A percentile compares a stretch with the other conserved stretches of the same genome.
These are phyloP conservation scores for Heliocybe sulcata DNA, from an alignment of 1,284 basidiomycete species.

Conservation along the genomic window DNA sequence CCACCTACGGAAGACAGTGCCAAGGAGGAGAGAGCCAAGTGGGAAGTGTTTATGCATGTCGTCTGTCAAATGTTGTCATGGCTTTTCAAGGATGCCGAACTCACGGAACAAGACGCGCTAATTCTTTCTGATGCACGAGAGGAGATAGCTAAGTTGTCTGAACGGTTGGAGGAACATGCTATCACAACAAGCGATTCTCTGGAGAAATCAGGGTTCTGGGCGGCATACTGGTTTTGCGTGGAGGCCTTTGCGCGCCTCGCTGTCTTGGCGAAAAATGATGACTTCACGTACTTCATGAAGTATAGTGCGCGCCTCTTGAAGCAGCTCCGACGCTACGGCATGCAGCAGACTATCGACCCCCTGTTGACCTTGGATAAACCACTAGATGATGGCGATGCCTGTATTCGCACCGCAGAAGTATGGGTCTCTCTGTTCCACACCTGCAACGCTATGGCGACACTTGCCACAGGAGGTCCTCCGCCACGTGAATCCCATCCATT, in stretches of 20 bases:
- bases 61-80: neutral
- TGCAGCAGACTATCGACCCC: conserved; percentile 39
- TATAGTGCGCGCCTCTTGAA: conserved; percentile 35
- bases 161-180: neutral
- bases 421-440: conserved; percentile 78
- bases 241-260: neutral
- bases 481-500: conserved; percentile 27
- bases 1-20: neutral
- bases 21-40: neutral
- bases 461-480: conserved; percentile 10
- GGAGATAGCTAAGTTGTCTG: neutral
- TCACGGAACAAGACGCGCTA: neutral
- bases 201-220: neutral
- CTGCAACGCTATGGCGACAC: conserved; percentile 5
- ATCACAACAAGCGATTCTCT: neutral
- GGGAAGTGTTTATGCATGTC: neutral
- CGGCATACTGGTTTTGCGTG: neutral
- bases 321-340: conserved; percentile 45
- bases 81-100: neutral
- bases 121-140: neutral
- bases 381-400: conserved; percentile 28
- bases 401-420: conserved; percentile 44
- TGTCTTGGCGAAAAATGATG: conserved; percentile 11
- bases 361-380: conserved; percentile 28
- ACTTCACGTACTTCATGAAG: conserved; percentile 13